Evolutionary conservation across 371 early-diverging fungal species (phyloP).

Genomic region (Rhizopus arrhizus): DNA sequence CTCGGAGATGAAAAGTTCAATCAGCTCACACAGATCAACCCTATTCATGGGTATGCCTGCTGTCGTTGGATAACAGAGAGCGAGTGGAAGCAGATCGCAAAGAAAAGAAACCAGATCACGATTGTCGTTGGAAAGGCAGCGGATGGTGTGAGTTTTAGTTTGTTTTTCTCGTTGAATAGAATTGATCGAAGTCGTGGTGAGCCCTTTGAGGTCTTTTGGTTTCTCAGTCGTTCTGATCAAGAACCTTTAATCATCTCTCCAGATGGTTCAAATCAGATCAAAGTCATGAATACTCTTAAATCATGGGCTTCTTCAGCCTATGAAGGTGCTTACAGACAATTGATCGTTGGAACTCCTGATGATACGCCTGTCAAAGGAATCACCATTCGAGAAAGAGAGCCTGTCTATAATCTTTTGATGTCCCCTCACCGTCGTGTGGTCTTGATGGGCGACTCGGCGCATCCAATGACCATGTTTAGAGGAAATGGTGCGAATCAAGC

Average conservation of each 20-base stretch:
- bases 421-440: slow-evolving; percentile 6
- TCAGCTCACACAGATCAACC: neutral
- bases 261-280: neutral
- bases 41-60: slow-evolving; percentile 1
- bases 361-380: neutral
- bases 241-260: too few species aligned
- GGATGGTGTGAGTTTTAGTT: slow-evolving; percentile 4
- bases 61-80: slow-evolving; percentile 7
- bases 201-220: slow-evolving; percentile 8
- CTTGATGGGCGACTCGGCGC: slow-evolving; percentile 19
- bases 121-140: neutral
- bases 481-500: slow-evolving; percentile 41
- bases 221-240: neutral
- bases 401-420: neutral
- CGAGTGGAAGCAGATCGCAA: slow-evolving; percentile 2
- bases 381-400: slow-evolving; percentile 13
- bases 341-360: slow-evolving; percentile 1
- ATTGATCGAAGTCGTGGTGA: slow-evolving; percentile 4
- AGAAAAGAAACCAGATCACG: neutral
- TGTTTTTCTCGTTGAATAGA: slow-evolving; percentile 9
- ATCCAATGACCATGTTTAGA: slow-evolving; percentile 29
- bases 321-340: neutral
- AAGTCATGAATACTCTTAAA: neutral
- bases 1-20: slow-evolving; percentile 11
- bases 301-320: neutral